phyloP scores from a whole-genome alignment of 1,284 basidiomycete genomes.

The Cryptococcus sp. region DNA sequence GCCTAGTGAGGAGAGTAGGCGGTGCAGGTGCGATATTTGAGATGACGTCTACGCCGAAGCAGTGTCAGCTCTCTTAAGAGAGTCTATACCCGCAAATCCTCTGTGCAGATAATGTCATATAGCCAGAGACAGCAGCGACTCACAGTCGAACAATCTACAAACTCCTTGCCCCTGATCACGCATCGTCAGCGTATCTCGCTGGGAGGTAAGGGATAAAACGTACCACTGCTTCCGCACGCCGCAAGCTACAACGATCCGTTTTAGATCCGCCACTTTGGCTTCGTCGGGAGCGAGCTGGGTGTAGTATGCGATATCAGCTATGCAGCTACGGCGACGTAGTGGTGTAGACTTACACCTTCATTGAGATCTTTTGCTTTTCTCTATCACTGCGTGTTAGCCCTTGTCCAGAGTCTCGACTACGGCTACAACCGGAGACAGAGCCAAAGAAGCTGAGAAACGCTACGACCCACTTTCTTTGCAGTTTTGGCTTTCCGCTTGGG shows the following conservation, averaged over 20 bases:
- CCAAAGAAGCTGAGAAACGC: too few species aligned
- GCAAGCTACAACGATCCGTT: constrained; percentile 67
- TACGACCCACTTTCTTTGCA: too few species aligned
- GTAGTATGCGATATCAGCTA: neutral
- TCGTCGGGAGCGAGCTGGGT: constrained; percentile 42
- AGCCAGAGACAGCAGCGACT: neutral
- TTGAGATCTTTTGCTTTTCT: constrained; percentile 29
- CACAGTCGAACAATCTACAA: constrained; percentile 61
- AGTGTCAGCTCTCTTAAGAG: constrained; percentile 6
- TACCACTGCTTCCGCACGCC: constrained; percentile 79
- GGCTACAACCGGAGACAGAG: too few species aligned
- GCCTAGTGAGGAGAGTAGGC: constrained; percentile 68
- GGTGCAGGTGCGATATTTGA: constrained; percentile 67
- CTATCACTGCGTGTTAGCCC: neutral
- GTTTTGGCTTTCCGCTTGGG: constrained; percentile 1
- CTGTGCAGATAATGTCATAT: neutral
- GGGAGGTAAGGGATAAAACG: constrained; percentile 9
- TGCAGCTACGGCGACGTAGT: neutral
- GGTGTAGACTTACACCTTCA: constrained; percentile 31
- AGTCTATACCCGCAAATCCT: neutral
- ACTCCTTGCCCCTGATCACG: constrained; percentile 60
- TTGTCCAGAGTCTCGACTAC: neutral
- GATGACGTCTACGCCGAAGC: constrained; percentile 55
- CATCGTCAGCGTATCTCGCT: neutral
- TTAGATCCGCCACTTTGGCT: constrained; percentile 43